A percentile compares a stretch with the other conserved stretches of the same genome.
phyloP scores from a whole-genome alignment of 495 filamentous ascomycete genomes.

The Cenococcum geophilum region DNA sequence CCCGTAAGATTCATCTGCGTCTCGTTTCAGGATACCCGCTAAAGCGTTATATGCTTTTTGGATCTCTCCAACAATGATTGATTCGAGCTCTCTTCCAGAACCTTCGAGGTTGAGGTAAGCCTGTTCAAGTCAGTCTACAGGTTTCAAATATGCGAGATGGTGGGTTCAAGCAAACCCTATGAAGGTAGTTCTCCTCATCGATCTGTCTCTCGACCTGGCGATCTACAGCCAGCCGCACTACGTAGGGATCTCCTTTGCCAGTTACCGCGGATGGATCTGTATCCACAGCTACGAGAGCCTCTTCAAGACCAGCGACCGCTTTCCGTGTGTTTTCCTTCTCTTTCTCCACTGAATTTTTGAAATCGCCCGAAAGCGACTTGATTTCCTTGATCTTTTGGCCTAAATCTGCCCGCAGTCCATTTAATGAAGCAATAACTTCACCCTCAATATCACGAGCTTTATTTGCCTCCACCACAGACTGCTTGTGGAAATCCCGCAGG shows the following conservation, averaged over 20 bases:
- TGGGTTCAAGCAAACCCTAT: slow-evolving; percentile 57
- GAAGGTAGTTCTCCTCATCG: slow-evolving; percentile 94
- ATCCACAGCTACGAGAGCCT: slow-evolving; percentile 70
- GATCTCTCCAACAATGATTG: slow-evolving; percentile 92
- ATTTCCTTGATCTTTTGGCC: slow-evolving; percentile 98
- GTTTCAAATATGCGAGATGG: background rate
- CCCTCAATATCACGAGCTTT: slow-evolving; percentile 86
- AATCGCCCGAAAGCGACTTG: slow-evolving; percentile 82
- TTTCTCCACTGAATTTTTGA: slow-evolving; percentile 83
- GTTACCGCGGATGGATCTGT: slow-evolving; percentile 65
- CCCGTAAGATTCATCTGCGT: slow-evolving; percentile 73
- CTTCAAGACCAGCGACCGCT: slow-evolving; percentile 71
- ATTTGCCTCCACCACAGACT: slow-evolving; percentile 71
- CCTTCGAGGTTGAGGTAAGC: slow-evolving; percentile 92
- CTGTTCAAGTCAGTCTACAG: slow-evolving; percentile 44
- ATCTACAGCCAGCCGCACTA: slow-evolving; percentile 77
- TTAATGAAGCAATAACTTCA: slow-evolving; percentile 82
- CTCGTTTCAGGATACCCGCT: slow-evolving; percentile 78
- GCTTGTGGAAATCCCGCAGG: slow-evolving; percentile 74
- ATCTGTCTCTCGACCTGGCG: slow-evolving; percentile 85
- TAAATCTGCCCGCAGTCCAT: slow-evolving; percentile 78
- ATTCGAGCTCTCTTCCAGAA: slow-evolving; percentile 89
- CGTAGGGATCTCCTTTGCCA: slow-evolving; percentile 86
- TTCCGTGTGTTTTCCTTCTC: slow-evolving; percentile 65
- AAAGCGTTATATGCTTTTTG: slow-evolving; percentile 95